These are phyloP conservation scores for Cercospora brassicicola DNA, from an alignment of 2,329 filamentous ascomycete species.

Conservation along the genomic window DNA sequence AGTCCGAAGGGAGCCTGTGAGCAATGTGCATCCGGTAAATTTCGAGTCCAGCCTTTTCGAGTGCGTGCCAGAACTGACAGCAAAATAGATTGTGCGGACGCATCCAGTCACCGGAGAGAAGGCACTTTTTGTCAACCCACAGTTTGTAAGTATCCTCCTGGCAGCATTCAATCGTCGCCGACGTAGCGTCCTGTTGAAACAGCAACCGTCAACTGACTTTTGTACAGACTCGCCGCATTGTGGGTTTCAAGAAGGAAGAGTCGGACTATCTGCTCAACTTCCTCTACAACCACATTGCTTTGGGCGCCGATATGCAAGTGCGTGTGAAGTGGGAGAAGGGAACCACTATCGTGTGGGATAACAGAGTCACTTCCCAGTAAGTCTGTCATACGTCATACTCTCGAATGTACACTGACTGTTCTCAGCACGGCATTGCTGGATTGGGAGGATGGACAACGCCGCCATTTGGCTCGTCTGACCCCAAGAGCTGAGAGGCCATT, in stretches of 20 bases:
- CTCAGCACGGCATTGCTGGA: constrained; percentile 69
- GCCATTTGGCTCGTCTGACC: constrained; percentile 78
- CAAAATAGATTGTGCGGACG: constrained; percentile 63
- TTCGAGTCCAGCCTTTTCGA: neutral
- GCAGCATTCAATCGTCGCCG: neutral
- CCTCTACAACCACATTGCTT: constrained; percentile 71
- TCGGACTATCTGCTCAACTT: constrained; percentile 76
- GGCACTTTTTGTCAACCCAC: constrained; percentile 77
- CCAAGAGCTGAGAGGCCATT: constrained; percentile 77
- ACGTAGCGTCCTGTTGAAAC: neutral
- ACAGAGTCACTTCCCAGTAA: constrained; percentile 48
- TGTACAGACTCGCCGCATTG: constrained; percentile 65
- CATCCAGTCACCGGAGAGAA: constrained; percentile 82
- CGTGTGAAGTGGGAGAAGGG: constrained; percentile 52
- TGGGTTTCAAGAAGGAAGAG: constrained; percentile 84
- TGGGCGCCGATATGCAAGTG: constrained; percentile 70
- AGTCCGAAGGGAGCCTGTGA: constrained; percentile 72
- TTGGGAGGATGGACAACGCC: constrained; percentile 75
- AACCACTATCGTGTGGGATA: constrained; percentile 30
- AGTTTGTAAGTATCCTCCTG: constrained; percentile 54
- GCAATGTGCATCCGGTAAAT: constrained; percentile 64
- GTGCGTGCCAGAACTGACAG: neutral
- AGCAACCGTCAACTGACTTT: neutral
- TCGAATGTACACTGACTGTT: neutral
- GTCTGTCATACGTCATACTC: neutral